Percentiles rank a stretch among this genome's conserved stretches.
Conservation (phyloP, 805 yeast species). For the Huiozyma naganishii region DNA sequence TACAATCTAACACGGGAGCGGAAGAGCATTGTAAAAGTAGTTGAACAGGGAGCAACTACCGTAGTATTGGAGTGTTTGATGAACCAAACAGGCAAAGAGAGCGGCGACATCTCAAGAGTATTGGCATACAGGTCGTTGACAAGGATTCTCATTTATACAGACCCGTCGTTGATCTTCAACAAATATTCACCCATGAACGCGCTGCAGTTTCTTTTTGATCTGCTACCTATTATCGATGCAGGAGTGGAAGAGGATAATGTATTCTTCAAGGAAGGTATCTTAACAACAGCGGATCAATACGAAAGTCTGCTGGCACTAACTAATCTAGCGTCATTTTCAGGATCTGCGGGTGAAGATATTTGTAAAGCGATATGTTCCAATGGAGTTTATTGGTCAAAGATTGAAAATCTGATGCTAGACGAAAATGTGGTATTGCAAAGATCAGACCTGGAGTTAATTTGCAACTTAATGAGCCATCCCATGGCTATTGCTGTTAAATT, state of each 20-base stretch:
- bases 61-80: conserved; percentile 30
- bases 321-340: conserved; percentile 44
- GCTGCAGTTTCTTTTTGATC: conserved; percentile 37
- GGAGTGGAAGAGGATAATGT: conserved; percentile 2
- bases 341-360: conserved; percentile 31
- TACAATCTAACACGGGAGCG: conserved; percentile 23
- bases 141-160: conserved; percentile 32
- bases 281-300: conserved; percentile 30
- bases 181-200: conserved; percentile 33
- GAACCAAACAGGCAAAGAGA: conserved; percentile 7
- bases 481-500: conserved; percentile 37
- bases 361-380: conserved; percentile 23
- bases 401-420: conserved; percentile 36
- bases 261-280: conserved; percentile 7
- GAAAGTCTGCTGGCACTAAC: conserved; percentile 58
- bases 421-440: conserved; percentile 41
- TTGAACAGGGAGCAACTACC: conserved; percentile 38
- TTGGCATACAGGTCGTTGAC: conserved; percentile 36
- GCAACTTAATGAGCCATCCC: conserved; percentile 42
- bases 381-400: conserved; percentile 34
- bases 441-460: conserved; percentile 51
- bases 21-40: conserved; percentile 22
- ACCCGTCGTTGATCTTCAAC: conserved; percentile 37
- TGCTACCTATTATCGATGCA: conserved; percentile 14
- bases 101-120: conserved; percentile 17